Conservation (phyloP, 768 basidiomycete genomes). For the Rhodotorula sphaerocarpa region DNA sequence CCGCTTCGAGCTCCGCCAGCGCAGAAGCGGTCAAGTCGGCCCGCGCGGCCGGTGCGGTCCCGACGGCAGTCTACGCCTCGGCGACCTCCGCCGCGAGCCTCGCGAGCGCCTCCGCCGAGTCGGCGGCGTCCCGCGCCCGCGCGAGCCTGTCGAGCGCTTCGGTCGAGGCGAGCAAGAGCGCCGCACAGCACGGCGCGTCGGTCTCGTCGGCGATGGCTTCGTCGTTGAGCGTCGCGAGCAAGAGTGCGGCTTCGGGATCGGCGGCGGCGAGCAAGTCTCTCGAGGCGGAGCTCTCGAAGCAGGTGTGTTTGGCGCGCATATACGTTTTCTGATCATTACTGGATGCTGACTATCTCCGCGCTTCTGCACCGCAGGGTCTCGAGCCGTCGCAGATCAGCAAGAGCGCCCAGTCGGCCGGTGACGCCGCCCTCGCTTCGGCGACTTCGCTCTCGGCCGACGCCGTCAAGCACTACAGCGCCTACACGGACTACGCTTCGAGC, state of each 20-base stretch:
- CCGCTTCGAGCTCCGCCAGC: conserved; percentile 6
- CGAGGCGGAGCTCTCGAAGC: conserved; percentile 4
- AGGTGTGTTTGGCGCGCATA: not conserved
- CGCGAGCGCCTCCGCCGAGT: conserved; percentile 39
- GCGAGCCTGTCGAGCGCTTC: conserved; percentile 32
- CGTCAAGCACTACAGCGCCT: not conserved
- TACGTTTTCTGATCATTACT: not conserved
- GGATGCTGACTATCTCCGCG: not conserved
- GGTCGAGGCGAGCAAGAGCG: not conserved
- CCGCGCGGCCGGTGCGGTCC: not conserved
- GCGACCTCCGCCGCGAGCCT: conserved; percentile 42
- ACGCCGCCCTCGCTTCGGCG: conserved; percentile 1
- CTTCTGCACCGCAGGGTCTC: conserved; percentile 1
- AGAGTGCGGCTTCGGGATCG: conserved; percentile 37
- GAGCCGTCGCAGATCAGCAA: conserved; percentile 24
- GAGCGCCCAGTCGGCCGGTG: conserved; percentile 12
- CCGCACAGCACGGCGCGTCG: conserved; percentile 9
- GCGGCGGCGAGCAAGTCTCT: conserved; percentile 38
- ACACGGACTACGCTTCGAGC: conserved; percentile 5
- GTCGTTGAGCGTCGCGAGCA: conserved; percentile 34
- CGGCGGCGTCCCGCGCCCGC: conserved; percentile 41
- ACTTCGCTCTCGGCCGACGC: not conserved
- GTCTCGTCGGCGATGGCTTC: conserved; percentile 21
- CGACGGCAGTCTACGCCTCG: conserved; percentile 15
- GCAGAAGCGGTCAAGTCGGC: conserved; percentile 1